Conservation (phyloP, 2,329 filamentous ascomycete species). For the Colletotrichum liaoningense region DNA sequence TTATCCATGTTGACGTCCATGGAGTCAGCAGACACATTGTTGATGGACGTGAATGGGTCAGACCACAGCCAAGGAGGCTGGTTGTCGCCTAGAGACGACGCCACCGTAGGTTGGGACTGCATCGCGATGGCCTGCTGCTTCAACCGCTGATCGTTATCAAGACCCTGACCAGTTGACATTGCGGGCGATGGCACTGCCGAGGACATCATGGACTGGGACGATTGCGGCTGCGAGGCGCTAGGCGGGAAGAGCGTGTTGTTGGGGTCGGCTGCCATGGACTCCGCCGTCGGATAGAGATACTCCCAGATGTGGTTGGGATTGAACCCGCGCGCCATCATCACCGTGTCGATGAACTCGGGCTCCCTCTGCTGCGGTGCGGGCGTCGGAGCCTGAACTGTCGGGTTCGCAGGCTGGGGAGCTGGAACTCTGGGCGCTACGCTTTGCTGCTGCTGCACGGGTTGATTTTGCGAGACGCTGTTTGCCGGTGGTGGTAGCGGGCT, state of each 20-base stretch:
- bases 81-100: conserved; percentile 46
- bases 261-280: conserved; percentile 27
- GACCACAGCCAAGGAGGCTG: conserved; percentile 57
- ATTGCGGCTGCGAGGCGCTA: not conserved
- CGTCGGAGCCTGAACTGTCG: not conserved
- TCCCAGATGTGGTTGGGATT: conserved; percentile 32
- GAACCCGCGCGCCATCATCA: conserved; percentile 34
- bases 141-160: conserved; percentile 32
- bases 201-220: conserved; percentile 12
- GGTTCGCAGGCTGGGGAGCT: not conserved
- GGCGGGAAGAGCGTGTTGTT: conserved; percentile 26
- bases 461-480: not conserved
- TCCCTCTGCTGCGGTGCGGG: not conserved
- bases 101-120: conserved; percentile 37
- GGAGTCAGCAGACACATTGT: conserved; percentile 44
- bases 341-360: conserved; percentile 27
- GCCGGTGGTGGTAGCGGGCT: conserved; percentile 39
- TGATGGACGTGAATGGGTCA: conserved; percentile 44
- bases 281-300: conserved; percentile 32
- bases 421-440: not conserved
- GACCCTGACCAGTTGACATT: conserved; percentile 22
- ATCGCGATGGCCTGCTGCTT: conserved; percentile 38
- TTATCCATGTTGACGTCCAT: conserved; percentile 49
- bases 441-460: not conserved
- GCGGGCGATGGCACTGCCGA: not conserved